Conservation (phyloP, 2,329 filamentous ascomycete genomes). For the Colletotrichum tamarilloi region DNA sequence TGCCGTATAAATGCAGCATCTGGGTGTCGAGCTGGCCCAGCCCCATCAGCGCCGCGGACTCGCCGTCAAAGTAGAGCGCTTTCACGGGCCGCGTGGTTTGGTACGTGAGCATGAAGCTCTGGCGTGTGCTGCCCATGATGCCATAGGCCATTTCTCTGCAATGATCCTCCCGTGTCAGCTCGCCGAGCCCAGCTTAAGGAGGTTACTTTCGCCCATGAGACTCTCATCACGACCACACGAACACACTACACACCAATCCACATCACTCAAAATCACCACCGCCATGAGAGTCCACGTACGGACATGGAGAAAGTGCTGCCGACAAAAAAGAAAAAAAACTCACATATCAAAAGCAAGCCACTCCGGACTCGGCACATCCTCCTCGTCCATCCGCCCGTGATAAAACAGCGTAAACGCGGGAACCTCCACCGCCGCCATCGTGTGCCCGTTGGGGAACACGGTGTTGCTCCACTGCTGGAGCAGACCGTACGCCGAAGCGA, state of each 20-base stretch:
- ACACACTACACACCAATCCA: no score
- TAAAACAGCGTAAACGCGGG: constrained; percentile 59
- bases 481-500: constrained; percentile 57
- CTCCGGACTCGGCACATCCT: constrained; percentile 58
- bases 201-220: no score
- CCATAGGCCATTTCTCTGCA: constrained; percentile 62
- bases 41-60: constrained; percentile 59
- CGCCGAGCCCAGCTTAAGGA: no score
- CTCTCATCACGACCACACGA: no score
- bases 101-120: constrained; percentile 60
- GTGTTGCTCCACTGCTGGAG: constrained; percentile 63
- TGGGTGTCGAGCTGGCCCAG: constrained; percentile 58
- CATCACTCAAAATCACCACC: no score
- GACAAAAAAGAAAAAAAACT: constrained; percentile 24
- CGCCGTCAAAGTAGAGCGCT: constrained; percentile 62
- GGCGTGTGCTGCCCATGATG: constrained; percentile 57
- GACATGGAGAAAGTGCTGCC: no score
- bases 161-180: background rate
- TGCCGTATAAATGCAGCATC: constrained; percentile 62
- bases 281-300: no score
- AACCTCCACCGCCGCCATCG: constrained; percentile 57
- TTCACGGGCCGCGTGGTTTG: constrained; percentile 55
- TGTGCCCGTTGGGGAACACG: constrained; percentile 61
- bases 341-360: constrained; percentile 63
- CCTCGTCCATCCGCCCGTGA: constrained; percentile 56